phyloP scores from a whole-genome alignment of 106 monocot species.

The Dendrobium catenatum region DNA sequence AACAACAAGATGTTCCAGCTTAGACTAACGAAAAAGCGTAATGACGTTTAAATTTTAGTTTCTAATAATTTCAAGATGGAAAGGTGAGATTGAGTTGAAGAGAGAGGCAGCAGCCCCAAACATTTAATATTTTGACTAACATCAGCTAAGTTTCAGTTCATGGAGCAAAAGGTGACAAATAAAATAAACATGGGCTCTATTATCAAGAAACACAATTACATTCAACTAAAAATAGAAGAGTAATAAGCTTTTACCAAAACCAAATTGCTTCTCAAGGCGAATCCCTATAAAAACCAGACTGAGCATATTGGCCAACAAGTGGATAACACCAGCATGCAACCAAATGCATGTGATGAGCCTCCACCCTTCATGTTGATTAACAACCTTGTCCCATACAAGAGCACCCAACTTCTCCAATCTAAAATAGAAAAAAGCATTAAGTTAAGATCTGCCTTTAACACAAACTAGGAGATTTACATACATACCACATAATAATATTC shows the following conservation, averaged over 20 bases:
- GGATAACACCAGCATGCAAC: constrained; percentile 66
- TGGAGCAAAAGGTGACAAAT: too few relatives aligned
- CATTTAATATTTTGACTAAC: too few relatives aligned
- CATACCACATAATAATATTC: too few relatives aligned
- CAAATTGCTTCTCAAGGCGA: constrained; percentile 72
- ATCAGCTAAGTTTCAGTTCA: too few relatives aligned
- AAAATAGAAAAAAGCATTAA: background rate
- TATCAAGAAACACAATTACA: background rate
- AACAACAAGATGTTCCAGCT: background rate
- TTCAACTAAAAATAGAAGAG: background rate
- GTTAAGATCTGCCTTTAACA: background rate
- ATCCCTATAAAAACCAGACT: constrained; percentile 59
- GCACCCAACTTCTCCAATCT: constrained; percentile 57
- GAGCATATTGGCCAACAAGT: constrained; percentile 55
- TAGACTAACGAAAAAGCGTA: background rate
- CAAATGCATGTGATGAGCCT: constrained; percentile 59
- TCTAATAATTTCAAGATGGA: background rate
- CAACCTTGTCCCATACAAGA: constrained; percentile 55
- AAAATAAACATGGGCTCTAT: background rate
- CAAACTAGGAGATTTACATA: too few relatives aligned
- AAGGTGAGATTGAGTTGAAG: background rate
- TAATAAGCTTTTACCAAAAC: constrained; percentile 41
- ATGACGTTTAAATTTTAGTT: background rate
- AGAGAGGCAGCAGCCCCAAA: background rate
- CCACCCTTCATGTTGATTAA: constrained; percentile 47